Base-by-base conservation (phyloP, 768 basidiomycete genomes). In the Brasilioporus rufonigricans region DNA sequence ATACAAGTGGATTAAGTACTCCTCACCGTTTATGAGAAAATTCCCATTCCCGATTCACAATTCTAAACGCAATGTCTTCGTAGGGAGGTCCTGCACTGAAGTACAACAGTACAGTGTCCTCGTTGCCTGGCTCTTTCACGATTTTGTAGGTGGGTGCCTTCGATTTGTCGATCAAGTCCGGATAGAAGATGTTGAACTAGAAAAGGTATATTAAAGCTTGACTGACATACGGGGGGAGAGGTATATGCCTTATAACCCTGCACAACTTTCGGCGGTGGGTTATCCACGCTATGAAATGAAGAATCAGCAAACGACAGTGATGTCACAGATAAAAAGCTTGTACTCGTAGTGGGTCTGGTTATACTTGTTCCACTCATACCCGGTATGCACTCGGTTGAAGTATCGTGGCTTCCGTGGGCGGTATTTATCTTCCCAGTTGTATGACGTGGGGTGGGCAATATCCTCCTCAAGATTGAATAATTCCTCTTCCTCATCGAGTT, bases 321-420 rank as follows among this genome's bases (percentile, higher is more conserved):
- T 29, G 19, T 38, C 46, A 43, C 13, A 19, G 12, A 54, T 43
- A 21, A 14, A 46, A 52, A 56, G 11, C 21, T 4, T 21, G 60
- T 76, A 96, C 93, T 98, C 97, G 72, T 98, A 99, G 74, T 98
- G 97, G 4, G 97, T 98, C 71, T 98, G 96, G 71, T 98, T 98
- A 73, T 98, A 99, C 77, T 98, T 98, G 78, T 96, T 98, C 97
- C 97, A 99, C 70, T 99, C 97, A 68, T 96, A 99, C 26, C 97
- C 97, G 29, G 97, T 99, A 66, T 98, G 94, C 24, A 98, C 97
- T 54, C 97, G 87, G 68, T 99, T 99, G 77, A 98, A 98, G 77
- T 98, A 99, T 58, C 95, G 80, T 43, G 97, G 97, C 71, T 98
- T 99, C 33, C 97, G 81, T 29, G 97, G 96, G 36, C 97, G 80